Evolutionary conservation across 139 green algal genomes (phyloP).

Genomic region (Haematococcus sp.): DNA sequence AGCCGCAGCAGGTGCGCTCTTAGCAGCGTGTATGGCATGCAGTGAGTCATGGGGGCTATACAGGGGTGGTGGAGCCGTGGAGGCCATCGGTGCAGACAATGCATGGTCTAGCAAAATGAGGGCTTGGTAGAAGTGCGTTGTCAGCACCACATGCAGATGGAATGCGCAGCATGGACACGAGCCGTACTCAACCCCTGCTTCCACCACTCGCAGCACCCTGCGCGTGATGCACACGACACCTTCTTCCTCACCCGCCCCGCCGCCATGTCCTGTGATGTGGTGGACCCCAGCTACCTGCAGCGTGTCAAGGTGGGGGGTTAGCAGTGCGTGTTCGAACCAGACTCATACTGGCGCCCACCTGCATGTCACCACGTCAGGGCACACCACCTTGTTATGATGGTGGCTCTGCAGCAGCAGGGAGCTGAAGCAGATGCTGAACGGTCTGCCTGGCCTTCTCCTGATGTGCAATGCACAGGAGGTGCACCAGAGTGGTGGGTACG

Average conservation of each 20-base stretch:
- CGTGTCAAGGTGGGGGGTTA: slow-evolving; percentile 66
- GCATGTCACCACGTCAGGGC: no score
- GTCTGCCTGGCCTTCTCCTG: not conserved
- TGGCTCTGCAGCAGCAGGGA: not conserved
- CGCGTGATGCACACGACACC: slow-evolving; percentile 97
- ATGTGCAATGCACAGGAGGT: slow-evolving; percentile 30
- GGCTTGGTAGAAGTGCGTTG: no score
- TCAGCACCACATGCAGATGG: no score
- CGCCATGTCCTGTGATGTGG: slow-evolving; percentile 50
- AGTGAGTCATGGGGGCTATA: no score
- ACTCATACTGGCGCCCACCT: not conserved
- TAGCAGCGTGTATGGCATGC: not conserved
- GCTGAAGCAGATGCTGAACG: not conserved
- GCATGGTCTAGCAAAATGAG: no score
- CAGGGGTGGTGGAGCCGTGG: no score
- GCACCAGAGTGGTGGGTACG: slow-evolving; percentile 87
- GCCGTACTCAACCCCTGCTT: no score
- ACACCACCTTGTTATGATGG: not conserved
- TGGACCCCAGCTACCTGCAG: slow-evolving; percentile 86
- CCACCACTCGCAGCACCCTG: slow-evolving; percentile 89
- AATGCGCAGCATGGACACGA: no score
- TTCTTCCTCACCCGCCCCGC: slow-evolving; percentile 94
- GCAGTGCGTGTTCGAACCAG: not conserved
- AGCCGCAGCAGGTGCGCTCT: slow-evolving; percentile 83
- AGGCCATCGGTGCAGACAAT: no score